Evolutionary conservation across 192 early-diverging fungal genomes (phyloP), one percentile per base, ranked within the genome.

Genomic region (Coemansia sp.): DNA sequence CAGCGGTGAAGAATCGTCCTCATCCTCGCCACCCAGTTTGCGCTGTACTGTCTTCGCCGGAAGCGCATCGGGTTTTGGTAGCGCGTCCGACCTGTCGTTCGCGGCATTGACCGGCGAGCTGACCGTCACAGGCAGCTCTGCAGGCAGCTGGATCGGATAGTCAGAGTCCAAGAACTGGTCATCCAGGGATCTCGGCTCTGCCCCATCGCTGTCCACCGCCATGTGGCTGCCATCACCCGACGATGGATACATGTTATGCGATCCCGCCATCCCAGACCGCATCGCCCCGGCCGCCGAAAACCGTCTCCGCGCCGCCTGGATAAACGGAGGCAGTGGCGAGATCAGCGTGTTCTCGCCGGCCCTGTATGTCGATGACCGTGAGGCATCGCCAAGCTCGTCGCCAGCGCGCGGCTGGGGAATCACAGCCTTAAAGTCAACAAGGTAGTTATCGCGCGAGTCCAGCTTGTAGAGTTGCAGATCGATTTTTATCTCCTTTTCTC

Each of bases 361-460:
- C 55, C 64, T 63, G 45, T 75, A 73, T 3, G 60, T 71, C 16
- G 66, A 61, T 15, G 55, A 5, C 18, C 55, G 10, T n/a, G 55
- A 48, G 26, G 61, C 31, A 25, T 63, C 75, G n/a, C 40, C 43
- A 51, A 51, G 59, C 64, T 67, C 71, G 9, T 79, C 80, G 51
- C 49, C 63, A 15, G 65, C 58, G 26, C 56, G 61, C 48, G 65
- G 61, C 51, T 66, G 65, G 18, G 74, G 79, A 23, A 86, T 84
- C 2, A 89, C 87, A 45, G 94, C 91, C 74, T 96, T 96, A 66
- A 99, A 99, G 70, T 99, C 97, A 0, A 99, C 95, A 66, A 99
- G 78, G 72, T 94, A 98, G 70, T 92, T 96, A 66, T 93, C 74
- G 40, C 77, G 87, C 43, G 72, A 81, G 57, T 99, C 95, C 25